Percentiles rank a stretch among this genome's conserved stretches.
Conservation (phyloP, 805 yeast species). For the Starmerella gropengiesseri region DNA sequence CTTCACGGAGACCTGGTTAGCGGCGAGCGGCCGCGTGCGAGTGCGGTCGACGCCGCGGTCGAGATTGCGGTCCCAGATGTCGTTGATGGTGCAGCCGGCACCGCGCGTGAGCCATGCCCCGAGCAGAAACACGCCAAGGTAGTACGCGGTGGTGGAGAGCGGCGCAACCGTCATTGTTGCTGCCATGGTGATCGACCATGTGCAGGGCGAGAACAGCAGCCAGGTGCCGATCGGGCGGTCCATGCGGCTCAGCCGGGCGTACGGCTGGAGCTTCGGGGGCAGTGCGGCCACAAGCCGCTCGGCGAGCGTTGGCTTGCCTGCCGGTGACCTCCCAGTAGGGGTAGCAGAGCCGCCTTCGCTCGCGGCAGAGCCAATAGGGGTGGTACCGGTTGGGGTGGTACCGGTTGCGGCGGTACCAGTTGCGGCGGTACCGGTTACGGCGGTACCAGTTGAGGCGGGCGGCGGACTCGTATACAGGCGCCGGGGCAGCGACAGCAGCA, state of each 20-base stretch:
- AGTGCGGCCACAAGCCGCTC: slow-evolving; percentile 32
- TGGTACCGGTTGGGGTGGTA: too few species aligned
- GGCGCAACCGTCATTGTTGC: slow-evolving; percentile 62
- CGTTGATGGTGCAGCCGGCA: slow-evolving; percentile 95
- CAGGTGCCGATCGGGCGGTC: slow-evolving; percentile 96
- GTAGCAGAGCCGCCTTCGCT: too few species aligned
- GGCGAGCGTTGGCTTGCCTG: slow-evolving; percentile 27
- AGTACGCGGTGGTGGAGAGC: slow-evolving; percentile 46
- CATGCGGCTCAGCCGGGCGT: slow-evolving; percentile 80
- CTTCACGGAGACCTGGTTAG: slow-evolving; percentile 61
- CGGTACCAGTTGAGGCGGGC: too few species aligned
- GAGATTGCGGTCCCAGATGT: slow-evolving; percentile 68
- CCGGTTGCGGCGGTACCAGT: too few species aligned
- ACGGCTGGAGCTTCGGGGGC: slow-evolving; percentile 72
- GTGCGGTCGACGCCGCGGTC: slow-evolving; percentile 84
- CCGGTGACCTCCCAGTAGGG: too few species aligned
- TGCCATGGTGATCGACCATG: slow-evolving; percentile 91
- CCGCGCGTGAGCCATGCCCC: slow-evolving; percentile 93
- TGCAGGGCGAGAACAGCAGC: slow-evolving; percentile 69
- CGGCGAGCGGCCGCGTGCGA: slow-evolving; percentile 81
- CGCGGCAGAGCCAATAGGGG: too few species aligned
- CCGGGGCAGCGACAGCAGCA: too few species aligned
- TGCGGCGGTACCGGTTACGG: too few species aligned
- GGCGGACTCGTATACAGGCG: too few species aligned
- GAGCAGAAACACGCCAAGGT: slow-evolving; percentile 58